phyloP scores from a whole-genome alignment of 78 protist genomes.

The Trichosphaerium sp. region DNA sequence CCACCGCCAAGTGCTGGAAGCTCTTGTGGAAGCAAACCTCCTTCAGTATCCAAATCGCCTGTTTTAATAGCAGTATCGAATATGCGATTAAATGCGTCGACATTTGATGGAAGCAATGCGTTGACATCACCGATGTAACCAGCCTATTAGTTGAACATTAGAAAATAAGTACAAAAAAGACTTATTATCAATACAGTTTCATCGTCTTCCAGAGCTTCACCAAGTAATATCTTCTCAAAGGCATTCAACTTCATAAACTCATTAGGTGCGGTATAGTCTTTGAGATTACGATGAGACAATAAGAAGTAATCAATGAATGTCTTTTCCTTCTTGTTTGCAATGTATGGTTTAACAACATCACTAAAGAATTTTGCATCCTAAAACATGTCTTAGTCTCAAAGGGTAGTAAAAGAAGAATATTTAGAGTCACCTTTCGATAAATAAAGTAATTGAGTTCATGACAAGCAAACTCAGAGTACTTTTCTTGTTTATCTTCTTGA shows the following conservation, averaged over 20 bases:
- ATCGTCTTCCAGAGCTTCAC: slow-evolving; percentile 23
- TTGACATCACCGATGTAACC: background rate
- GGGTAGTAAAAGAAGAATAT: too few species aligned
- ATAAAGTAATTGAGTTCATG: slow-evolving; percentile 33
- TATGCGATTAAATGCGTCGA: slow-evolving; percentile 4
- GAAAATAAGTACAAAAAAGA: too few species aligned
- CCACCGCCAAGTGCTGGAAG: too few species aligned
- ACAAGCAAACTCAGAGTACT: slow-evolving; percentile 27
- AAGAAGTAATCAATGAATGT: slow-evolving; percentile 32
- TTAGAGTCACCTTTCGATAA: slow-evolving; percentile 18
- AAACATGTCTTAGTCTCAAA: too few species aligned
- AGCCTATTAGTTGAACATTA: too few species aligned
- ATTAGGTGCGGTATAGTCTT: background rate
- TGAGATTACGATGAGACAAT: background rate
- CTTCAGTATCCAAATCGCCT: slow-evolving; percentile 6
- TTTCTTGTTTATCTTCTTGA: slow-evolving; percentile 28
- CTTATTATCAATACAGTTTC: background rate
- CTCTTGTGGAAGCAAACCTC: too few species aligned
- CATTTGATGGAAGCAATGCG: background rate
- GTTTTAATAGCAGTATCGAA: slow-evolving; percentile 26
- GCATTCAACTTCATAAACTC: slow-evolving; percentile 1
- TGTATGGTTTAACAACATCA: slow-evolving; percentile 20
- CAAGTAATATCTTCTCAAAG: slow-evolving; percentile 25
- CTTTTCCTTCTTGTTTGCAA: slow-evolving; percentile 16
- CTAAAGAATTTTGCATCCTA: slow-evolving; percentile 30